phyloP scores from a whole-genome alignment of 345 rosid species.

The Boechera stricta region DNA sequence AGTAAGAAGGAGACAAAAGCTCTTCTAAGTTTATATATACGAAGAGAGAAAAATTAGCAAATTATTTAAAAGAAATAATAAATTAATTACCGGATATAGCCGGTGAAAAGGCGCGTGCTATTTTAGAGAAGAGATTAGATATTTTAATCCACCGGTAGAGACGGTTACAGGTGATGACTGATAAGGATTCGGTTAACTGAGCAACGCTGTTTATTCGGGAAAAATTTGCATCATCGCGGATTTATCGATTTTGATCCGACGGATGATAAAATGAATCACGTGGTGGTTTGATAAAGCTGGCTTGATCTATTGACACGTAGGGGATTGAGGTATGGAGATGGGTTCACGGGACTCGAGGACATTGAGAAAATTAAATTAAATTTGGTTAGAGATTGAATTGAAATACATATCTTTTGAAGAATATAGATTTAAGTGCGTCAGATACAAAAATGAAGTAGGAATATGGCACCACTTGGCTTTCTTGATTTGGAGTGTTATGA shows the following conservation, averaged over 20 bases:
- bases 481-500: not conserved
- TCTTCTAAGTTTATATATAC: slow-evolving; percentile 13
- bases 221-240: too few relatives aligned
- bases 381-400: not conserved
- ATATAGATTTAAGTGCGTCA: not conserved
- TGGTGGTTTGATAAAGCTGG: not conserved
- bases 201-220: slow-evolving; percentile 15
- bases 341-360: not conserved
- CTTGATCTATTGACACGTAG: slow-evolving; percentile 2
- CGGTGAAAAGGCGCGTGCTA: slow-evolving; percentile 28
- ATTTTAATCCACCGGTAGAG: slow-evolving; percentile 11
- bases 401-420: too few relatives aligned
- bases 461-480: slow-evolving; percentile 3
- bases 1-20: slow-evolving; percentile 12
- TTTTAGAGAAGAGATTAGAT: not conserved
- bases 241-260: not conserved
- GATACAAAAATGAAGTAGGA: not conserved
- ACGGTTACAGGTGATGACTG: slow-evolving; percentile 22
- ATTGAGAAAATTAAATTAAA: not conserved
- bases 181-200: slow-evolving; percentile 16
- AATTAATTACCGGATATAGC: slow-evolving; percentile 36
- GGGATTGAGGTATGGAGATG: not conserved
- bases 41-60: slow-evolving; percentile 2
- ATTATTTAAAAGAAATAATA: not conserved
- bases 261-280: not conserved